A percentile compares a stretch with the other conserved stretches of the same genome.
Conservation (phyloP, 495 filamentous ascomycete species). For the Staphylotrichum tortipilum region DNA sequence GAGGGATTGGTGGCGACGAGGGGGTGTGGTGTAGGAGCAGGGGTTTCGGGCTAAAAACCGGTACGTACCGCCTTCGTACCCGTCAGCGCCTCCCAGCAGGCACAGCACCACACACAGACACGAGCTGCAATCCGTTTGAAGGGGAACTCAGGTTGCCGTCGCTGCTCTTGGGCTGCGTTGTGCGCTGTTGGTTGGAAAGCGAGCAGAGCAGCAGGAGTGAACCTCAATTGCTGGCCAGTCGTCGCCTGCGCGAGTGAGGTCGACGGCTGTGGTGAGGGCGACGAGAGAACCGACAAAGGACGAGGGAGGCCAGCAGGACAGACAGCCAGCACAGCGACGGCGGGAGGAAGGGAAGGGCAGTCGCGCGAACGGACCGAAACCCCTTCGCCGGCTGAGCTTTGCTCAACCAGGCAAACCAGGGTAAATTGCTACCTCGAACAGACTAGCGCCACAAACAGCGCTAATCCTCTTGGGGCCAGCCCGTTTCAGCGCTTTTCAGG, state of each 20-base stretch:
- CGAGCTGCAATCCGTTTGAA: no score
- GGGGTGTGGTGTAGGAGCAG: neutral
- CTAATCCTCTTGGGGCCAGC: slow-evolving; percentile 9
- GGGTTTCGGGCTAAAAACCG: neutral
- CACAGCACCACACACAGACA: no score
- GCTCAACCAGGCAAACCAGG: neutral
- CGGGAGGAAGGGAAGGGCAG: neutral
- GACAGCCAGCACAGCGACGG: neutral
- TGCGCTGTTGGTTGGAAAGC: no score
- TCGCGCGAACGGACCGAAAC: slow-evolving; percentile 18
- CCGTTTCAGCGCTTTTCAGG: neutral
- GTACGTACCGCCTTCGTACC: neutral
- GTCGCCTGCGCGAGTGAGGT: no score
- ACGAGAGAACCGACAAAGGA: no score
- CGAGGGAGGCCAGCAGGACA: no score
- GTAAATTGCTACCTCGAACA: neutral
- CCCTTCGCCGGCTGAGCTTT: neutral
- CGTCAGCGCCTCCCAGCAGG: no score
- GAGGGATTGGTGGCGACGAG: slow-evolving; percentile 1
- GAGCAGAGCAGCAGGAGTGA: no score
- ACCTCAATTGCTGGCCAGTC: no score
- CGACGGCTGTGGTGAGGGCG: no score
- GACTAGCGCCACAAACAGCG: neutral
- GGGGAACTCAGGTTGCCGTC: no score
- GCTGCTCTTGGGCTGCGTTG: no score